Base-by-base conservation (phyloP, 257 asterid genomes). In the Solanum pimpinellifolium region DNA sequence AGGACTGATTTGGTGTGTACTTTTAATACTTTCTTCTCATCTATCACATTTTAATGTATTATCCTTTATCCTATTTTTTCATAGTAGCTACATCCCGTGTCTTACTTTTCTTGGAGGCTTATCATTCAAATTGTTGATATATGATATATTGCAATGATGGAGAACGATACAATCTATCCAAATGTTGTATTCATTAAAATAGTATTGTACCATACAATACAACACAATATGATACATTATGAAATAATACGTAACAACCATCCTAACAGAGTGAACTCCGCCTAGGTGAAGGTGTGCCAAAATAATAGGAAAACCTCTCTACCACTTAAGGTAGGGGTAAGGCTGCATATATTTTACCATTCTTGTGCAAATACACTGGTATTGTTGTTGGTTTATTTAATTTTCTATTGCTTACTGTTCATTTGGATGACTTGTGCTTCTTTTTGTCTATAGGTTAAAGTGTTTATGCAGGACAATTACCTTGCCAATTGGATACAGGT, bases 401-500 rank as follows among this genome's bases (percentile, higher is more conserved):
- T 35, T 25, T 33, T 47, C 8, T 77, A 14, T 25, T 46, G 66
- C 42, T 15, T 46, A 46, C 42, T 6, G 42, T 78, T 78, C 66
- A 21, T 85, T 47, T 59, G 74, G 27, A 47, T 35, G 84, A 52
- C 75, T 59, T 87, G 83, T 87, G 74, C 88, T 77, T 86, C 88
- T 87, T 85, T 37, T 86, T 25, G 73, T 70, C 83, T 23, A 86
- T 89, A 95, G 98, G 99, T 96, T 88, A 96, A 94, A 92, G 97
- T 91, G 89, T 96, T 97, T 92, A 91, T 90, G 98, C 93, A 93
- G 92, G 98, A 97, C 78, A 94, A 95, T 86, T 97, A 97, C 90
- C 96, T 95, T 11, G 98, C 96, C 86, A 97, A 97, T 88, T 96
- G 99, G 99, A 97, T 97, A 91, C 99, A 97, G 99, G 99, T 97